Evolutionary conservation across 176 grass and related monocot genomes (phyloP), one percentile per base, ranked within the genome.

Genomic region (Elaeis guineensis): DNA sequence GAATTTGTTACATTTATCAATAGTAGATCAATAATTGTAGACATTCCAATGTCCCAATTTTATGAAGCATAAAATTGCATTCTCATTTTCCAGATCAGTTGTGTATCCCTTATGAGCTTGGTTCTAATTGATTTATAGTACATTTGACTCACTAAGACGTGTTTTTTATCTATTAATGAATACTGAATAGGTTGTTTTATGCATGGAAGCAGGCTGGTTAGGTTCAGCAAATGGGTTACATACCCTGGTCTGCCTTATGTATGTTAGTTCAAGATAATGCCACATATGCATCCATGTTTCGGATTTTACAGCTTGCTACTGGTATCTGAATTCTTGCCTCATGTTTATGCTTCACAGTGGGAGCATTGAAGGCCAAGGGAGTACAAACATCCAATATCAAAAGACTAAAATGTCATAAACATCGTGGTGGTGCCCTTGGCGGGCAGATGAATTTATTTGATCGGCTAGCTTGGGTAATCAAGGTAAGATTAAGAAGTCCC

Each of bases 401-500:
- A 44, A 55, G n/a, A 17, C 4, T 57, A 21, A 68, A 56, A 16
- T 68, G 25, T 20, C 15, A 11, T 22, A 51, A 14, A 22, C 17
- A 55, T 68, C 8, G 32, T 8, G 65, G 91, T 57, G 81, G 81
- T 74, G 67, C 68, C 63, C 85, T 96, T 22, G 59, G 59, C 25
- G 19, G 29, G 54, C 72, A 75, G 60, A 87, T 83, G 76, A 98
- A 92, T 65, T 82, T 98, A 57, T 89, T 98, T 65, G 94, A 98
- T 69, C 80, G 94, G 39, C 55, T 98, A 64, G 73, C 79, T 59
- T 86, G 94, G 75, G 88, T 98, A 81, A 70, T 93, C 59, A 98
- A 57, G 79, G 94, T 93, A 50, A 71, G 64, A 71, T 22, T 14
- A 54, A 64, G 16, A 23, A 21, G 18, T 64, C 48, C 29, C 22